These are phyloP conservation scores for Candida montana DNA, from an alignment of 805 yeast genomes.

Conservation along the genomic window DNA sequence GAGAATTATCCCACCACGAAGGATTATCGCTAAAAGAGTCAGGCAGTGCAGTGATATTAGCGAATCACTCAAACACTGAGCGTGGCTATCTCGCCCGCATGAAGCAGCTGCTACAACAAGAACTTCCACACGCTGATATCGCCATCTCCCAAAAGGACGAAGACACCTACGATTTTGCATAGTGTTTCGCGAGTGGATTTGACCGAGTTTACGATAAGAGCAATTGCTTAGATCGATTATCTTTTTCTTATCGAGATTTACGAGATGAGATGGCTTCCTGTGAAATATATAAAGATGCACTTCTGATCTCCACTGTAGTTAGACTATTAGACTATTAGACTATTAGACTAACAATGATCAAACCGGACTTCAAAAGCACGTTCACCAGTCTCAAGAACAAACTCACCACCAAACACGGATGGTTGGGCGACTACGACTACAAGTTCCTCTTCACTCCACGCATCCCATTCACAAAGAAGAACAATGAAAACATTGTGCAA, in stretches of 20 bases:
- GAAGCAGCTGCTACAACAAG: conserved; percentile 32
- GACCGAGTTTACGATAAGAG: not conserved
- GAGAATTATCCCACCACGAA: conserved; percentile 94
- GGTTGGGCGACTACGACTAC: conserved; percentile 86
- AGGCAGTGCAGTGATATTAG: conserved; percentile 67
- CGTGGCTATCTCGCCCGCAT: conserved; percentile 67
- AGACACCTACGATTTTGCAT: conserved; percentile 22
- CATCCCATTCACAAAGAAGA: conserved; percentile 54
- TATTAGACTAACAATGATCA: too few species aligned
- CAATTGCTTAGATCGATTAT: too few species aligned
- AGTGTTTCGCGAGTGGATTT: not conserved
- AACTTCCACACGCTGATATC: conserved; percentile 11
- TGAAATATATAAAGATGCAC: too few species aligned
- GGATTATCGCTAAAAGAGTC: conserved; percentile 63
- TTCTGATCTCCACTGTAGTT: too few species aligned
- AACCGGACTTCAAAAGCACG: not conserved
- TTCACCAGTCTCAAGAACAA: conserved; percentile 23
- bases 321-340: too few species aligned
- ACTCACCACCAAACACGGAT: conserved; percentile 71
- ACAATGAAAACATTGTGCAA: conserved; percentile 44
- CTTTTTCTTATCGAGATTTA: too few species aligned
- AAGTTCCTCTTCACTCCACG: conserved; percentile 73
- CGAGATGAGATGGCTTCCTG: too few species aligned
- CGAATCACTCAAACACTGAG: conserved; percentile 92
- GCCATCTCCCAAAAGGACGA: conserved; percentile 17